phyloP scores from a whole-genome alignment of 2,329 filamentous ascomycete species.

The Didymella pomorum region DNA sequence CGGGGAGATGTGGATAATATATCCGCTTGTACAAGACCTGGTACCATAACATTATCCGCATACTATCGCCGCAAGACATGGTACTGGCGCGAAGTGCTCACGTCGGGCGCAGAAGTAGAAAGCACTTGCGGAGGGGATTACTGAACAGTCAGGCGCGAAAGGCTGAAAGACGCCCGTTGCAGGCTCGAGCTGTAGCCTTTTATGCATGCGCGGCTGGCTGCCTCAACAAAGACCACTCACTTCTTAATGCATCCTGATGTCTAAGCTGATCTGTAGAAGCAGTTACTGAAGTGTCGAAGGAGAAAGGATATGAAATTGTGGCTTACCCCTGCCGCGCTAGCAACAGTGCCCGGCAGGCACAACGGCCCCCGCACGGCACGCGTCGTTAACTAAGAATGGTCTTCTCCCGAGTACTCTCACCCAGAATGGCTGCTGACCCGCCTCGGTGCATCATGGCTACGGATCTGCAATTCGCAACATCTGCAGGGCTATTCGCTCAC shows the following conservation, averaged over 20 bases:
- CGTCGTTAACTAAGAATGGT: not conserved
- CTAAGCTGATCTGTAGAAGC: not conserved
- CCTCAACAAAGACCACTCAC: too few relatives aligned
- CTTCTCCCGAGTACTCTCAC: not conserved
- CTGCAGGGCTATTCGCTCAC: not conserved
- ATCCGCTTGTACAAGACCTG: too few relatives aligned
- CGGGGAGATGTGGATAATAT: too few relatives aligned
- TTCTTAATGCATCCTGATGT: not conserved
- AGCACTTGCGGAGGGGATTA: not conserved
- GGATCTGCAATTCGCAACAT: not conserved
- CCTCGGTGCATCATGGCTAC: not conserved
- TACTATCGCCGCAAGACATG: too few relatives aligned
- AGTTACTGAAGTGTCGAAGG: not conserved
- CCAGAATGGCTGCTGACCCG: slow-evolving; percentile 30
- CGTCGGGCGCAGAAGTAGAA: not conserved
- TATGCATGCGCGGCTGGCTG: not conserved
- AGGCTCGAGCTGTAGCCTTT: not conserved
- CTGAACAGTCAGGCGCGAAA: not conserved
- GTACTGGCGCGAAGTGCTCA: not conserved
- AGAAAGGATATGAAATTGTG: not conserved
- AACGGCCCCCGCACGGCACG: not conserved
- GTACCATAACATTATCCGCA: too few relatives aligned
- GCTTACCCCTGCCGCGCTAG: not conserved
- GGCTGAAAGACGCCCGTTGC: not conserved
- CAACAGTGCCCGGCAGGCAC: not conserved